A percentile compares a stretch with the other conserved stretches of the same genome.
phyloP scores from a whole-genome alignment of 768 basidiomycete species.

The Suillus subalutaceus region DNA sequence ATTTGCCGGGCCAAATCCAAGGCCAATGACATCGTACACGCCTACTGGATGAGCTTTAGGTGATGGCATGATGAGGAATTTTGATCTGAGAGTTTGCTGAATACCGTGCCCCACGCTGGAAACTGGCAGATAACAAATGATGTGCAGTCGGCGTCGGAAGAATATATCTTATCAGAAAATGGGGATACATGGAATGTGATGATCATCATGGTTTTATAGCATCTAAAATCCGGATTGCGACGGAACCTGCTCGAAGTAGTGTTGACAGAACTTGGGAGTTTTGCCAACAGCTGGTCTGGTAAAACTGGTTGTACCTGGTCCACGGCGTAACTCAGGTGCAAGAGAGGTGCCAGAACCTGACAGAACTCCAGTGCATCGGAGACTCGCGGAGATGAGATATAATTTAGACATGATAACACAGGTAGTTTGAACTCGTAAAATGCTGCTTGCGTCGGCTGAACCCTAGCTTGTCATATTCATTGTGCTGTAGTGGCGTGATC shows the following conservation, averaged over 20 bases:
- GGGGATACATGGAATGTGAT: neutral
- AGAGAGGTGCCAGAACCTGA: no score
- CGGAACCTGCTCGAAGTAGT: neutral
- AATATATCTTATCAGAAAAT: neutral
- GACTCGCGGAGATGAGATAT: no score
- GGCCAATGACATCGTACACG: conserved; percentile 48
- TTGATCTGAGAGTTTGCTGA: neutral
- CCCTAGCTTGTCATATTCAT: no score
- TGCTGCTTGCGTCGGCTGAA: no score
- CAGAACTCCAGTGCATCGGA: no score
- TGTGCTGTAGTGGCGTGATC: no score
- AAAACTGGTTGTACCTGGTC: no score
- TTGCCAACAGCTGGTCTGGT: no score
- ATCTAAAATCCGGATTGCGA: conserved; percentile 2
- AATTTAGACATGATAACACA: no score
- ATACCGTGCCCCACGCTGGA: neutral
- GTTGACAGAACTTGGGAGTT: no score
- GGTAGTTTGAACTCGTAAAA: no score
- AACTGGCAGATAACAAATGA: neutral
- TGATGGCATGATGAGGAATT: neutral
- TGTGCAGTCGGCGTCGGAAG: neutral
- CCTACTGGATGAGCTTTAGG: neutral
- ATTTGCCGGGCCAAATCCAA: conserved; percentile 58
- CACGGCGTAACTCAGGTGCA: no score
- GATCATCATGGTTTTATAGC: neutral